Evolutionary conservation across 768 basidiomycete species (phyloP), one percentile per base, ranked within the genome.

Genomic region (Suillus brevipes): DNA sequence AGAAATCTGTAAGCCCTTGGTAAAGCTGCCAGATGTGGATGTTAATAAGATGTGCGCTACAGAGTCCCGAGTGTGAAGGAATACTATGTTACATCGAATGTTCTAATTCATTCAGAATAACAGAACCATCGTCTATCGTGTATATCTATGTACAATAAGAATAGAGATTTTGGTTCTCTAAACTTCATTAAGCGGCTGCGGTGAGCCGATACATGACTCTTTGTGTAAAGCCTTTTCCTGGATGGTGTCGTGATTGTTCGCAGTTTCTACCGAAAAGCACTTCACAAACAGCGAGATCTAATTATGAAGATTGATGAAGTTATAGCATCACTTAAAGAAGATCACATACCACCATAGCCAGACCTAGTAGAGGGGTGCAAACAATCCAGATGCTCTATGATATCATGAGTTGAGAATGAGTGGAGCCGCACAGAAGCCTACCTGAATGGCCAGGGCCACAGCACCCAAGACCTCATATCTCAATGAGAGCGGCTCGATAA

Each of bases 361-460:
- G 70, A 37, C 86, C 88, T 60, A 93, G 74, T 72, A 87, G 85
- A 25, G 91, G 90, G 47, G 85, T 78, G 74, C 90, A 92, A 40
- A 89, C 83, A 18, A 84, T 83, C 91, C 91, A 93, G 64, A 93
- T 83, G 63, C 82, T 84, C 90, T 91, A 65, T 62, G 69, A 49
- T 50, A 69, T 65, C 61, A 65, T 68, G 62, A 66, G 64, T 64
- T 64, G 59, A 69, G 59, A 40, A 18, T 20, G 40, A 62, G 52
- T 18, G 18, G 20, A 13, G 68, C 49, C 42, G 61, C 62, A 53
- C 34, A 62, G 65, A 28, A 63, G 60, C 80, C 64, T 73, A 89
- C 91, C 81, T 84, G 85, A 67, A 91, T 86, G 28, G 90, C 87
- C 45, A 79, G 78, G 28, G 91, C 83, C 57, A 91, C 78, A 59